These are phyloP conservation scores for Botryotinia convoluta DNA, from an alignment of 2,329 filamentous ascomycete genomes.

Conservation along the genomic window DNA sequence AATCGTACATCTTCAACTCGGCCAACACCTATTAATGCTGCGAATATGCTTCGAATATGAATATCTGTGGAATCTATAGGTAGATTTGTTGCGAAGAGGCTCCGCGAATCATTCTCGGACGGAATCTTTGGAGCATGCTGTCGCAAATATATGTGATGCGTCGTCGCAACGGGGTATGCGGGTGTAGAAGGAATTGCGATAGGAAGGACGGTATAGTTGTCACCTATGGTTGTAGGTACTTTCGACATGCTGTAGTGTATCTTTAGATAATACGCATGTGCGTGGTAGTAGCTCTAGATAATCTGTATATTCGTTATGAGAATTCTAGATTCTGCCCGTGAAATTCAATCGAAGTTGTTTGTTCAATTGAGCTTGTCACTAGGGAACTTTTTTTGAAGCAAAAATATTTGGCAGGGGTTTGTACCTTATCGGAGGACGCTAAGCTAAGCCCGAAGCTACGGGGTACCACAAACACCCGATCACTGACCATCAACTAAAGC, in stretches of 20 bases:
- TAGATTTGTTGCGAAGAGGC: constrained; percentile 87
- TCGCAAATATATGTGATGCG: constrained; percentile 85
- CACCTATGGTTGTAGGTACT: constrained; percentile 25
- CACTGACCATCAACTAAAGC: constrained; percentile 15
- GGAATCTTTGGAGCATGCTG: constrained; percentile 77
- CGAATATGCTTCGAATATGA: constrained; percentile 75
- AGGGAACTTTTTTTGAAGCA: constrained; percentile 20
- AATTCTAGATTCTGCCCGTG: not conserved
- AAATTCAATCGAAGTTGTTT: not conserved
- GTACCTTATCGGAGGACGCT: constrained; percentile 33
- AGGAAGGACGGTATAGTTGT: constrained; percentile 36
- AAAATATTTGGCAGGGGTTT: constrained; percentile 28
- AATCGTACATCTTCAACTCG: constrained; percentile 78
- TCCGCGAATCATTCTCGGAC: constrained; percentile 69
- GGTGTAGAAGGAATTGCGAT: constrained; percentile 43
- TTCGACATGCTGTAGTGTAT: constrained; percentile 25
- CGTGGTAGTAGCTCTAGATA: not conserved
- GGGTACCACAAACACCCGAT: not conserved
- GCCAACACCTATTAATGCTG: constrained; percentile 69
- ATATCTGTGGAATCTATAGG: constrained; percentile 78
- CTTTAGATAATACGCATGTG: not conserved
- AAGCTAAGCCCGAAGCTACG: constrained; percentile 18
- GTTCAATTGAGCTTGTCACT: constrained; percentile 14
- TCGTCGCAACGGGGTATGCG: constrained; percentile 58
- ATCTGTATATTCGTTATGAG: not conserved